Conservation (phyloP, 2,329 filamentous ascomycete species). For the Ascocoryne sarcoides region DNA sequence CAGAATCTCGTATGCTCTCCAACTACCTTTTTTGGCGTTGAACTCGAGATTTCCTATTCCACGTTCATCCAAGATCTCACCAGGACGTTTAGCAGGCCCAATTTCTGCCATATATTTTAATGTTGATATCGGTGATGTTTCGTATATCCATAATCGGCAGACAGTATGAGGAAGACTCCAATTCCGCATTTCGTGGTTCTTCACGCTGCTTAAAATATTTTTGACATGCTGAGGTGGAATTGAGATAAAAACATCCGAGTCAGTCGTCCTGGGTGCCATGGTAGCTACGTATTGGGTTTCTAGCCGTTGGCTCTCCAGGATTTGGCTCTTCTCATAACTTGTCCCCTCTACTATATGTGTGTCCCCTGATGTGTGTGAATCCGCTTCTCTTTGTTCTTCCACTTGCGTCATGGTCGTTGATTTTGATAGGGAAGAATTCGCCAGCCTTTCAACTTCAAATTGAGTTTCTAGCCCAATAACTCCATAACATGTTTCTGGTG, state of each 20-base stretch:
- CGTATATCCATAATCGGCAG: slow-evolving; percentile 55
- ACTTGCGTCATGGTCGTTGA: not conserved
- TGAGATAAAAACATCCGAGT: slow-evolving; percentile 46
- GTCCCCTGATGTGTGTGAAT: no score
- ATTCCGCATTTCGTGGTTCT: slow-evolving; percentile 46
- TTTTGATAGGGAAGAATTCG: not conserved
- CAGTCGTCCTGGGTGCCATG: slow-evolving; percentile 39
- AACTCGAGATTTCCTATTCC: slow-evolving; percentile 44
- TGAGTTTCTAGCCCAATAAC: slow-evolving; percentile 24
- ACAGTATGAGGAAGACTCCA: slow-evolving; percentile 48
- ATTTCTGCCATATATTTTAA: slow-evolving; percentile 53
- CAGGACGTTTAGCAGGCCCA: slow-evolving; percentile 37
- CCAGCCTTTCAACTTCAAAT: slow-evolving; percentile 12
- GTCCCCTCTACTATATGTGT: not conserved
- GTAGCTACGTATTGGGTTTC: slow-evolving; percentile 39
- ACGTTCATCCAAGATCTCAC: slow-evolving; percentile 35
- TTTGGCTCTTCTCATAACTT: slow-evolving; percentile 15
- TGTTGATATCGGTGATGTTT: slow-evolving; percentile 36
- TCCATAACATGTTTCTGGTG: slow-evolving; percentile 24
- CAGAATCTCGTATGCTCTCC: slow-evolving; percentile 41
- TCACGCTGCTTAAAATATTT: slow-evolving; percentile 40
- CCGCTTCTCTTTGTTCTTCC: not conserved
- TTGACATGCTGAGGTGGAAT: slow-evolving; percentile 39
- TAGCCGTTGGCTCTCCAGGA: slow-evolving; percentile 41
- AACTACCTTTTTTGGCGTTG: slow-evolving; percentile 11